Conservation (phyloP, 768 basidiomycete genomes). For the Leccinum arenicola region DNA sequence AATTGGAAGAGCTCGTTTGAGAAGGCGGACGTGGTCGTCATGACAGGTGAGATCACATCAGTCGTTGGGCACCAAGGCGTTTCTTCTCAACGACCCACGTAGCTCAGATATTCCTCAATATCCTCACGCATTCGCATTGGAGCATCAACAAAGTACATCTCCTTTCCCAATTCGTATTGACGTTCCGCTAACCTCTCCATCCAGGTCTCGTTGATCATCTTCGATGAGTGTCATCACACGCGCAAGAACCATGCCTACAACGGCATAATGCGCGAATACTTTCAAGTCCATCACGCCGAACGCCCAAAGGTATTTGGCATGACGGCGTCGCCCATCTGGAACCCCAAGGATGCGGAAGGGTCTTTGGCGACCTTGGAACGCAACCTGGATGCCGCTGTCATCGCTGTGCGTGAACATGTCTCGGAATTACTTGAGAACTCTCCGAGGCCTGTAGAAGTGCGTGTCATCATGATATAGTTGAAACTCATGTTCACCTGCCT, state of each 20-base stretch:
- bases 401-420: slow-evolving; percentile 68
- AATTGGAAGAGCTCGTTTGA: slow-evolving; percentile 66
- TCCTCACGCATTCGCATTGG: slow-evolving; percentile 82
- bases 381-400: slow-evolving; percentile 71
- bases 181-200: neutral
- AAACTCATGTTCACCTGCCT: slow-evolving; percentile 1
- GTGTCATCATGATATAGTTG: slow-evolving; percentile 10
- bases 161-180: neutral
- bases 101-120: slow-evolving; percentile 83
- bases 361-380: slow-evolving; percentile 64
- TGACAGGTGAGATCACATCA: slow-evolving; percentile 59
- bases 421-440: slow-evolving; percentile 62
- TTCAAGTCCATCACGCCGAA: slow-evolving; percentile 36
- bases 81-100: slow-evolving; percentile 3
- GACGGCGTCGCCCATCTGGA: slow-evolving; percentile 90
- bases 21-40: slow-evolving; percentile 72
- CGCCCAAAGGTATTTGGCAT: slow-evolving; percentile 91
- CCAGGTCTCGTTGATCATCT: slow-evolving; percentile 54
- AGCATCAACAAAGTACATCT: slow-evolving; percentile 52
- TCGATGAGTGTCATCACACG: slow-evolving; percentile 59
- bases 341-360: slow-evolving; percentile 61
- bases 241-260: slow-evolving; percentile 57
- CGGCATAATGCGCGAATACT: slow-evolving; percentile 58
- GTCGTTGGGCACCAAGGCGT: neutral
- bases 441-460: slow-evolving; percentile 65